Conservation (phyloP, 2,329 filamentous ascomycete species). For the Stagonosporopsis rhizophila region DNA sequence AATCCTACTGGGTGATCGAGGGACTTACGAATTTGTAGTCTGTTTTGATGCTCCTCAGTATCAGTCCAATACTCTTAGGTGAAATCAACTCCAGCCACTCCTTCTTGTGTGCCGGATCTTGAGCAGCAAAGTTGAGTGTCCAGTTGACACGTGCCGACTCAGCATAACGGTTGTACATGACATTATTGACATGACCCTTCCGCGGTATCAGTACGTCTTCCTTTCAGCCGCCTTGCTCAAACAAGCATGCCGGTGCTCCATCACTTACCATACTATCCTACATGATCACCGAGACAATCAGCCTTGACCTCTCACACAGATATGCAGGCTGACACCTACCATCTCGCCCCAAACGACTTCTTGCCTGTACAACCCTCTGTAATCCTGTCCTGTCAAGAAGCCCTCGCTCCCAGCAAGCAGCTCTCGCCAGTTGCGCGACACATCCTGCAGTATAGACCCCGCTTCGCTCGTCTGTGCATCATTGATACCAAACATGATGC, state of each 20-base stretch:
- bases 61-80: slow-evolving; percentile 72
- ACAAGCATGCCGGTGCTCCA: not conserved
- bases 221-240: not conserved
- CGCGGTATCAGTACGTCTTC: slow-evolving; percentile 26
- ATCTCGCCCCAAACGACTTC: slow-evolving; percentile 85
- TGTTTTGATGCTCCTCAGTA: slow-evolving; percentile 78
- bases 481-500: slow-evolving; percentile 75
- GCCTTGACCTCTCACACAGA: not conserved
- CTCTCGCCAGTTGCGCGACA: slow-evolving; percentile 73
- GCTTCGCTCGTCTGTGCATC: slow-evolving; percentile 64
- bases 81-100: slow-evolving; percentile 75
- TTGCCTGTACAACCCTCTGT: slow-evolving; percentile 69
- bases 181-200: slow-evolving; percentile 83
- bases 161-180: slow-evolving; percentile 82
- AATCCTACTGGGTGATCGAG: slow-evolving; percentile 5
- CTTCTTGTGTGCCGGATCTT: slow-evolving; percentile 66
- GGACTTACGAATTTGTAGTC: slow-evolving; percentile 84
- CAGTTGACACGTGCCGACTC: slow-evolving; percentile 83
- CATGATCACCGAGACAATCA: slow-evolving; percentile 14
- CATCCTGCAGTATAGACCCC: slow-evolving; percentile 63
- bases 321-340: slow-evolving; percentile 57
- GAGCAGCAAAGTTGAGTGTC: slow-evolving; percentile 71
- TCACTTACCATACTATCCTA: slow-evolving; percentile 62
- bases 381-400: slow-evolving; percentile 69
- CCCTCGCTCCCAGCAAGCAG: slow-evolving; percentile 77